Conservation (phyloP, 2,329 filamentous ascomycete genomes). For the Lecanicillium sp. region DNA sequence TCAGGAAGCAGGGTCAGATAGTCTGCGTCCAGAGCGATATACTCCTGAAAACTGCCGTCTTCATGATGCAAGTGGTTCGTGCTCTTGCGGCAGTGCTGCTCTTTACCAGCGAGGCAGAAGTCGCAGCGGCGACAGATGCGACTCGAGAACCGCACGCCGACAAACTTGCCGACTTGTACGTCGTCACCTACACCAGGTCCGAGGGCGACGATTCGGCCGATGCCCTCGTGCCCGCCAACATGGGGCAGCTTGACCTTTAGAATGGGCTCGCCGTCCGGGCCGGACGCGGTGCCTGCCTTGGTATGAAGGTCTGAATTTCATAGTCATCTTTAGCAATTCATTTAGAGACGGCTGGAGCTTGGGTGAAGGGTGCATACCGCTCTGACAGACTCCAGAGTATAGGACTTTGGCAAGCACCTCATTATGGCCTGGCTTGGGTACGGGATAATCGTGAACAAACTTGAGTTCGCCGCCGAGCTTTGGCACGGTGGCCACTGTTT, state of each 20-base stretch:
- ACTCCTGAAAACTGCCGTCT: constrained; percentile 13
- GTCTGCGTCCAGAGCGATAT: constrained; percentile 9
- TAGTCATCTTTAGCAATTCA: neutral
- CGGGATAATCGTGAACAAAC: constrained; percentile 12
- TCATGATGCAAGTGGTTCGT: constrained; percentile 13
- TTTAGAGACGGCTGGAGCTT: neutral
- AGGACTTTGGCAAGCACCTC: constrained; percentile 13
- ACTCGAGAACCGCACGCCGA: constrained; percentile 10
- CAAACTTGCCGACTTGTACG: constrained; percentile 9
- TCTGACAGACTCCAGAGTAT: constrained; percentile 12
- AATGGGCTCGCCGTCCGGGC: constrained; percentile 8
- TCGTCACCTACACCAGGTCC: constrained; percentile 10
- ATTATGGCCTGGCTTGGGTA: constrained; percentile 11
- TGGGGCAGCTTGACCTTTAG: constrained; percentile 11
- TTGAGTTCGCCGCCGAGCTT: constrained; percentile 11
- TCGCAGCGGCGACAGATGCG: constrained; percentile 10
- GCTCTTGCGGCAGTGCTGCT: constrained; percentile 12
- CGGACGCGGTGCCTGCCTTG: constrained; percentile 8
- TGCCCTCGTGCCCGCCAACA: constrained; percentile 11
- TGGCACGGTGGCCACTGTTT: constrained; percentile 13
- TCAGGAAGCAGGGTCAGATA: constrained; percentile 6
- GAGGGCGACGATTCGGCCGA: constrained; percentile 10
- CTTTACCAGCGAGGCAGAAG: constrained; percentile 10
- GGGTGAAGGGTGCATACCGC: constrained; percentile 6
- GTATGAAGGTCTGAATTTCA: constrained; percentile 11